Base-by-base conservation (phyloP, 1,139 yeast genomes). In the Schizosaccharomyces versatilis region DNA sequence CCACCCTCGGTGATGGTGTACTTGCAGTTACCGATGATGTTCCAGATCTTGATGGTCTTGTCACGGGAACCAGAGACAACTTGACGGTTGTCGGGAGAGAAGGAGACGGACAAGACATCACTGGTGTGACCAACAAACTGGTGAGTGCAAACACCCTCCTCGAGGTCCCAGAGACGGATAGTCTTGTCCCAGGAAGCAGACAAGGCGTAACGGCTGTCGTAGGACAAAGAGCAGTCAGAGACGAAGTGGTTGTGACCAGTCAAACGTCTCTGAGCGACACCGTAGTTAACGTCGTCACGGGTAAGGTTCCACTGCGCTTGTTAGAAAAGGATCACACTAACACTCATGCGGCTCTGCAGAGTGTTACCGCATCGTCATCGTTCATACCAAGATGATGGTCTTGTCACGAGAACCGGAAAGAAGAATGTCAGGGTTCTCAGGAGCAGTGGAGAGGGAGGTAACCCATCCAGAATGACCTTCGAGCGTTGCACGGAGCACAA, bases 161-260 rank as follows among this genome's bases (percentile, higher is more conserved):
- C 81, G 69, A 90, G 79, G 73, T 85, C 90, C 99, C 99, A 90
- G 71, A 90, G 83, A 80, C 97, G 93, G 73, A 93, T 79, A 70
- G 98, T 88, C 78, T 83, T 85, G 73, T 90, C 98, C 99, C 99
- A 90, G 68, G 98, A 93, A 69, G 95, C 96, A 64, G 98, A 90
- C 72, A 90, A 78, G 70, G 96, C 98, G 78, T 81, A 90, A 70
- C 84, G 81, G 74, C 98, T 98, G 72, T 93, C 98, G 71, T 94
- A 90, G 63, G 98, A 85, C 76, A 90, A 84, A 71, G 94, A 84
- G 72, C 88, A 93, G 72, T 90, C 98, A 77, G 86, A 90, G 65
- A 90, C 95, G 70, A 90, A 90, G 88, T 90, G 98, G 66, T 94
- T 82, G 85, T 90, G 99, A 70, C 99, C 99, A 71, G 78, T 82